Percentiles rank a stretch among this genome's conserved stretches.
These are phyloP conservation scores for Fagus sylvatica DNA, from an alignment of 306 rosid species.

Conservation along the genomic window DNA sequence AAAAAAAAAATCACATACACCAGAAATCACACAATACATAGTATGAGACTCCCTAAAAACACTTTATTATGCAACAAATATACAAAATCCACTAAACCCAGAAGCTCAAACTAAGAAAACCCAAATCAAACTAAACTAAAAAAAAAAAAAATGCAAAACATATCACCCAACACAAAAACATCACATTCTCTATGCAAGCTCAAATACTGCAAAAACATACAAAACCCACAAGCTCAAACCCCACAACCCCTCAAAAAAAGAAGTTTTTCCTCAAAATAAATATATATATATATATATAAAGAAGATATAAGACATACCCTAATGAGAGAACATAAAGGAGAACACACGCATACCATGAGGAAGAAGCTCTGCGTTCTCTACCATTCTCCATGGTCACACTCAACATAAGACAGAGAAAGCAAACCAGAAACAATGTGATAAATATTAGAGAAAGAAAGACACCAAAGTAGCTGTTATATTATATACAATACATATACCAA, in stretches of 20 bases:
- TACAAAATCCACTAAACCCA: not conserved
- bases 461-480: not conserved
- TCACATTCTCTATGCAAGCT: not conserved
- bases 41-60: not conserved
- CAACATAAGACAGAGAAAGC: conserved; percentile 10
- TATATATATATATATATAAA: not conserved
- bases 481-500: not conserved
- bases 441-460: not conserved
- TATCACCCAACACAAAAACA: not conserved
- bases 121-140: not conserved
- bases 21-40: not conserved
- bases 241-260: not conserved
- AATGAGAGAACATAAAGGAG: conserved; percentile 24
- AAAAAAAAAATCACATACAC: not conserved
- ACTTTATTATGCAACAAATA: not conserved
- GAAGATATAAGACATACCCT: conserved; percentile 11
- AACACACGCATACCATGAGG: conserved; percentile 45
- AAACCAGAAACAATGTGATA: conserved; percentile 3
- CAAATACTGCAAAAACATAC: not conserved
- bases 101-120: conserved; percentile 5
- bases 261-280: not conserved
- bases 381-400: conserved; percentile 43
- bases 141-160: not conserved
- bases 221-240: conserved; percentile 1
- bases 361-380: conserved; percentile 18